A percentile compares a stretch with the other conserved stretches of the same genome.
phyloP scores from a whole-genome alignment of 768 basidiomycete genomes.

The Trametes cingulata region DNA sequence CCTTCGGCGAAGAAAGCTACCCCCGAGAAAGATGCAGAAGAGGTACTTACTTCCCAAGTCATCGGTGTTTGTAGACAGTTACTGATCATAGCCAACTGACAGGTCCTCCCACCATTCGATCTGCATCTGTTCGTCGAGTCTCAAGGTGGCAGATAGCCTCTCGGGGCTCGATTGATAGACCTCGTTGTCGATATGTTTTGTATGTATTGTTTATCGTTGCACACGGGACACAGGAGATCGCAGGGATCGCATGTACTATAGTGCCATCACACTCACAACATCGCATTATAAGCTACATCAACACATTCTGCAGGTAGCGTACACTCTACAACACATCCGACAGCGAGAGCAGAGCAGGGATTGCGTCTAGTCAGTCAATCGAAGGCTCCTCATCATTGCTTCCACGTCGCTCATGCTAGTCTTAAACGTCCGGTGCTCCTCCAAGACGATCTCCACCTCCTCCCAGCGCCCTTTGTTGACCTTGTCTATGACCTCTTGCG shows the following conservation, averaged over 20 bases:
- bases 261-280: not conserved
- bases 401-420: constrained; percentile 11
- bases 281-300: not conserved
- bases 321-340: too few relatives aligned
- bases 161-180: not conserved
- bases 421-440: constrained; percentile 8
- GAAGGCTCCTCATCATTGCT: constrained; percentile 16
- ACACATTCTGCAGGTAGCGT: too few relatives aligned
- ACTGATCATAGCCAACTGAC: not conserved
- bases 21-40: constrained; percentile 39
- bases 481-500: constrained; percentile 41
- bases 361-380: not conserved
- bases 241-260: constrained; percentile 5
- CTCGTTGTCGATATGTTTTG: not conserved
- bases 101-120: constrained; percentile 56
- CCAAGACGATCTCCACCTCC: constrained; percentile 51
- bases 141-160: not conserved
- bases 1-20: constrained; percentile 27
- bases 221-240: not conserved
- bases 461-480: constrained; percentile 68
- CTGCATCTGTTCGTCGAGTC: constrained; percentile 31
- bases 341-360: not conserved
- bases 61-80: too few relatives aligned
- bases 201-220: constrained; percentile 3
- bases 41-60: constrained; percentile 39